Evolutionary conservation across 306 rosid species (phyloP).

Genomic region (Psophocarpus tetragonolobus): DNA sequence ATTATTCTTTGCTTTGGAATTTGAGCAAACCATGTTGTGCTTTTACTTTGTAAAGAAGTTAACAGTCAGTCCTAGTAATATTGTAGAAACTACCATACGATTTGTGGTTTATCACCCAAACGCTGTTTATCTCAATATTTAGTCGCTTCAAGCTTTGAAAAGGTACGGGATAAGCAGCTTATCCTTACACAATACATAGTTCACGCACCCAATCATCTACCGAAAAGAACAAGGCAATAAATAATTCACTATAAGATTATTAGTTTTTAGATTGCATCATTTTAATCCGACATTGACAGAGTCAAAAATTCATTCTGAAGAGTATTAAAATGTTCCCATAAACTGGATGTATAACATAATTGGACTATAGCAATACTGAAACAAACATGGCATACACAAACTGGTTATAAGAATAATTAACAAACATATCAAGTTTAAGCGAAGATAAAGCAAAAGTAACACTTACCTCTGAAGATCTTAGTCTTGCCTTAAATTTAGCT

Average conservation of each 20-base stretch:
- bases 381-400: background rate
- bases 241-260: constrained; percentile 22
- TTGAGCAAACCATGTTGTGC: constrained; percentile 4
- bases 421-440: background rate
- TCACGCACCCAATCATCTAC: background rate
- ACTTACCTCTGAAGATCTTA: constrained; percentile 68
- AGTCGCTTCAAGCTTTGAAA: background rate
- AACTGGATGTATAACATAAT: background rate
- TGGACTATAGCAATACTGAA: background rate
- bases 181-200: background rate
- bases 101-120: background rate
- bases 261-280: background rate
- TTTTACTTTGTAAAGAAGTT: background rate
- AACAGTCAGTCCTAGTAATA: background rate
- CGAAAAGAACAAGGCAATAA: background rate
- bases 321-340: background rate
- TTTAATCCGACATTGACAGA: background rate
- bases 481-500: constrained; percentile 80
- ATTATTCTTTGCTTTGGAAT: background rate
- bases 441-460: constrained; percentile 26
- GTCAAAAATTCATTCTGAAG: background rate
- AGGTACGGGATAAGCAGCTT: background rate
- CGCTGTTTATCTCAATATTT: background rate
- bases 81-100: background rate
- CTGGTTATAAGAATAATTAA: background rate